Base-by-base conservation (phyloP, 2,329 filamentous ascomycete genomes). In the Phialophora chinensis region DNA sequence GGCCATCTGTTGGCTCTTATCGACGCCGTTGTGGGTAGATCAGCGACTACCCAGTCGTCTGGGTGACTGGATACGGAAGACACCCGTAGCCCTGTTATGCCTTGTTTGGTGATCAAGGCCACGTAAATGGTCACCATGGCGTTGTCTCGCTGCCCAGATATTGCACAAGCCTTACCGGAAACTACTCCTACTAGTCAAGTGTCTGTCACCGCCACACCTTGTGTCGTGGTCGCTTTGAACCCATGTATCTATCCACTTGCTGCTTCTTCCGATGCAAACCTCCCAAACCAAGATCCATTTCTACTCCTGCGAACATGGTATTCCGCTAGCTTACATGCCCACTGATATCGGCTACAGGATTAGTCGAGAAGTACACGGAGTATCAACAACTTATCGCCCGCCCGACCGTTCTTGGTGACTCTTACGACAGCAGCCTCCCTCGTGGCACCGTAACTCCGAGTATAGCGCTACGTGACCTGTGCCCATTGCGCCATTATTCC, bases 71-170 rank as follows among this genome's bases (percentile, higher is more conserved):
- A 12, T 23, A 27, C 49, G 49, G 49, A 52, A 52, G 49, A 55
- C 35, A 10, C 17, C 53, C 53, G 53, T 31, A 12, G 17, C 29
- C 29, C 29, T 35, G 7, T 55, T 11, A 49, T 54, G 23, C 47
- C 59, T 54, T 52, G 47, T 61, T 52, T 42, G 33, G 23, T 31
- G 31, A 49, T 29, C 29, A 29, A 35, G 47, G 57, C 42, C 38
- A 44, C 38, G 38, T 44, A 44, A n/a, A 44, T n/a, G 38, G 38
- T n/a, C 38, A n/a, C 25, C 57, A 42, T 54, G 59, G 59, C 31
- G 49, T 53, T 14, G 33, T 61, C 59, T 61, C 47, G 59, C 27
- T 61, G 31, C 59, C 59, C 47, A 53, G 49, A 61, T 61, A 53
- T 27, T 20, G 33, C 59, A 53, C 59, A 20, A 53, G 59, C 47